These are phyloP conservation scores for Tetrapisispora nanseiensis DNA, from an alignment of 805 yeast genomes.

Conservation along the genomic window DNA sequence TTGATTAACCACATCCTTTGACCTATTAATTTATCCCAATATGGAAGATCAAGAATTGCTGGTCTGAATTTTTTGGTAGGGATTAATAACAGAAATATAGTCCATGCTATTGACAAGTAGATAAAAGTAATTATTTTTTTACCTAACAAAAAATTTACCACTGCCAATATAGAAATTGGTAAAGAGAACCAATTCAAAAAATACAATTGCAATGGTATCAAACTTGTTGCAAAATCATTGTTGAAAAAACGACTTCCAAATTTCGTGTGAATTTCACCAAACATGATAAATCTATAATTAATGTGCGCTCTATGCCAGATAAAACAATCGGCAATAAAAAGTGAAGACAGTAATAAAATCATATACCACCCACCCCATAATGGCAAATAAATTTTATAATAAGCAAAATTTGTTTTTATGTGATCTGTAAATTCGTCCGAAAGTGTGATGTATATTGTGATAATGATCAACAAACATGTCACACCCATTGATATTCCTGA, in stretches of 20 bases:
- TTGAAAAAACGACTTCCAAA: conserved; percentile 34
- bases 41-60: conserved; percentile 13
- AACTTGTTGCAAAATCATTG: conserved; percentile 30
- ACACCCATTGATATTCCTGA: conserved; percentile 66
- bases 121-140: conserved; percentile 70
- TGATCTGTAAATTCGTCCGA: conserved; percentile 30
- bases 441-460: conserved; percentile 36
- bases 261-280: conserved; percentile 61
- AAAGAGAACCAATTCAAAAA: conserved; percentile 53
- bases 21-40: conserved; percentile 32
- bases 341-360: conserved; percentile 45
- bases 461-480: conserved; percentile 55
- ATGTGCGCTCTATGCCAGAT: conserved; percentile 69
- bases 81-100: conserved; percentile 10
- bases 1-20: conserved; percentile 71
- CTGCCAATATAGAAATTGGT: conserved; percentile 48
- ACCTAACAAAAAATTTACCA: conserved; percentile 59
- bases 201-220: conserved; percentile 39
- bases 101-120: conserved; percentile 33
- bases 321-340: conserved; percentile 59
- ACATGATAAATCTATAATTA: conserved; percentile 81
- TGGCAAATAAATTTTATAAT: conserved; percentile 51
- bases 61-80: conserved; percentile 9
- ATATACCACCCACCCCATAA: conserved; percentile 89
- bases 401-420: conserved; percentile 11